Base-by-base conservation (phyloP, 2,329 filamentous ascomycete genomes). In the Sphaerulina populicola region DNA sequence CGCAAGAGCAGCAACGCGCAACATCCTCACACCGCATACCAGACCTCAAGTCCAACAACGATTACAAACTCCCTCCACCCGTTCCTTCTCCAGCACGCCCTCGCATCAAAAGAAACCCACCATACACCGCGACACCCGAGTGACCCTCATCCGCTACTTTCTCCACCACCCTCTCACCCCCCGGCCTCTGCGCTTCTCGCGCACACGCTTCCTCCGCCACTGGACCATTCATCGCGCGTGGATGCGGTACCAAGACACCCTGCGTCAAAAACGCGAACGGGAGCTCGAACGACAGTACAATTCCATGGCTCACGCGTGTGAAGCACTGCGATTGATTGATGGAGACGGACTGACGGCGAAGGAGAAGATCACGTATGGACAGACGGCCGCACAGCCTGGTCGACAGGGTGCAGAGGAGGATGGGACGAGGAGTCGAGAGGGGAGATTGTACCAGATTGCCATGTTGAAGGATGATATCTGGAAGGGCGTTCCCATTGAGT, bases 181-280 rank as follows among this genome's bases (percentile, higher is more conserved):
- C 0, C 80, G 83, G 10, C 90, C 93, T 0, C 80, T 98, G 58
- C 85, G 88, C 63, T 90, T 97, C 79, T 88, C 82, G 37, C 88
- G 91, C 62, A 86, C 85, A 70, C 83, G 93, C 51, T 80, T 82
- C 70, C 82, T 98, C 58, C 87, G 93, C 42, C 93, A 98, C 77
- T 98, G 93, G 93, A 97, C 93, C 46, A 97, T 98, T 70, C 90
- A 97, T 76, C 89, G 93, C 62, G 91, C 91, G 18, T 97, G 90
- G 88, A 78, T 87, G 63, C 77, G 97, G 29, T 85, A 85, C 72
- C 82, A 83, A 62, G 78, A 83, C 60, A 79, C 86, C 66, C 77
- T 82, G 62, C 82, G 82, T 44, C 74, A 78, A 57, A 72, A 74
- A 33, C 77, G 81, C 46, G 77, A 86, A 66, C 72, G 77, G 49